Percentiles rank a stretch among this genome's conserved stretches.
Conservation (phyloP, 352 stramenopile species). For the Pythium brachiatum region DNA sequence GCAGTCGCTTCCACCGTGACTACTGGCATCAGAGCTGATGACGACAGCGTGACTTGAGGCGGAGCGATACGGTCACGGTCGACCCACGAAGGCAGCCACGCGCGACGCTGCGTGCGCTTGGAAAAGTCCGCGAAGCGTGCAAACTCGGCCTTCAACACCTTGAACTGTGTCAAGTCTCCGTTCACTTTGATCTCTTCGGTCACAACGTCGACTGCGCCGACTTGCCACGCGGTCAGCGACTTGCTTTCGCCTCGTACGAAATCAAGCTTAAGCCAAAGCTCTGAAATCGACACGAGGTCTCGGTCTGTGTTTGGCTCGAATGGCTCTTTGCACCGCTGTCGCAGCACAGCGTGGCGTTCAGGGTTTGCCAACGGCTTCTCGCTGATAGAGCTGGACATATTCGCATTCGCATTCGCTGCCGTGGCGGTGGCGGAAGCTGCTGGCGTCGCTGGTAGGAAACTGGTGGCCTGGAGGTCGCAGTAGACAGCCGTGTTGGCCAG, state of each 20-base stretch:
- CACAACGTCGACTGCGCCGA: constrained; percentile 53
- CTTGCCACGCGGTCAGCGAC: not conserved
- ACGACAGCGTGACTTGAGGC: constrained; percentile 32
- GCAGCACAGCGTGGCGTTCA: constrained; percentile 29
- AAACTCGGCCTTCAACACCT: constrained; percentile 42
- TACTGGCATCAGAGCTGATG: constrained; percentile 38
- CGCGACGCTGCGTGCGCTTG: constrained; percentile 29
- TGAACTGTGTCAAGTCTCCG: constrained; percentile 56
- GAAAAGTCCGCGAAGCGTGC: constrained; percentile 37
- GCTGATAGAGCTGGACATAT: not conserved
- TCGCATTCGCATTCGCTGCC: not conserved
- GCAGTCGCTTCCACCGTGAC: constrained; percentile 6
- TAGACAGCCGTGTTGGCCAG: constrained; percentile 64
- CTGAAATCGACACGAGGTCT: constrained; percentile 48
- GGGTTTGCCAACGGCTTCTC: constrained; percentile 4
- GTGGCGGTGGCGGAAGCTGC: not conserved
- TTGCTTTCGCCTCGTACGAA: constrained; percentile 24
- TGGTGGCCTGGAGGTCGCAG: constrained; percentile 47
- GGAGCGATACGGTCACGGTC: constrained; percentile 40
- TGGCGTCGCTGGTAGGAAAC: constrained; percentile 7
- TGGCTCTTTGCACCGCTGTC: constrained; percentile 28
- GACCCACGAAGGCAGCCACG: constrained; percentile 50
- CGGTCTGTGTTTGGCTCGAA: constrained; percentile 33
- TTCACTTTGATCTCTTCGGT: constrained; percentile 58
- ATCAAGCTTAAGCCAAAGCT: constrained; percentile 68